phyloP scores from a whole-genome alignment of 805 yeast genomes.

The Suhomyces emberorum region DNA sequence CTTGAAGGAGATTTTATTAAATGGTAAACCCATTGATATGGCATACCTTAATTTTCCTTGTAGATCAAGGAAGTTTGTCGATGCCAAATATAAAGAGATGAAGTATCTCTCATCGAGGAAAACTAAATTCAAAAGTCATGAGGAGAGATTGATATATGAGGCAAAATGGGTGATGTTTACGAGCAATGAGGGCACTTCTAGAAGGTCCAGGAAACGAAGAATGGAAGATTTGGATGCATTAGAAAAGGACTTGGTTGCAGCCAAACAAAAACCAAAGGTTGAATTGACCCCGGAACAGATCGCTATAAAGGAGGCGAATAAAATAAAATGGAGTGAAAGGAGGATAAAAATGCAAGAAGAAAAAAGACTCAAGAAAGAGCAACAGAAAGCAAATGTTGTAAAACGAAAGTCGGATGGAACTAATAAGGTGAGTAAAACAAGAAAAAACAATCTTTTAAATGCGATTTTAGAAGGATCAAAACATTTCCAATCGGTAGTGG shows the following conservation, averaged over 20 bases:
- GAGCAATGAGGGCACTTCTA: slow-evolving; percentile 8
- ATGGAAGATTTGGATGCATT: slow-evolving; percentile 1
- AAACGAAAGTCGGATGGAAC: neutral
- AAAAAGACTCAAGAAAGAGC: slow-evolving; percentile 4
- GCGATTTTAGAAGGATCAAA: slow-evolving; percentile 23
- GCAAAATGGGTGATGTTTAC: slow-evolving; percentile 36
- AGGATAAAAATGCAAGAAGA: slow-evolving; percentile 3
- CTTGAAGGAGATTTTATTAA: slow-evolving; percentile 15
- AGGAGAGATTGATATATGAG: slow-evolving; percentile 36
- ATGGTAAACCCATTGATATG: slow-evolving; percentile 11
- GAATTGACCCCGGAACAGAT: slow-evolving; percentile 15
- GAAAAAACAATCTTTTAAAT: neutral
- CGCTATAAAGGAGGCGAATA: slow-evolving; percentile 7
- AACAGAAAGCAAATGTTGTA: neutral
- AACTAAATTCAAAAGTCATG: slow-evolving; percentile 23
- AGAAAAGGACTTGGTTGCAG: slow-evolving; percentile 9
- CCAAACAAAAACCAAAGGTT: slow-evolving; percentile 4
- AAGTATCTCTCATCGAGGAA: slow-evolving; percentile 25
- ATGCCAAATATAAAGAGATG: slow-evolving; percentile 19
- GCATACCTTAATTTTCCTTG: slow-evolving; percentile 21
- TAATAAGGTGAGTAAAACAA: neutral
- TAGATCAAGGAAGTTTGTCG: slow-evolving; percentile 20
- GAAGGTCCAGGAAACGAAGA: slow-evolving; percentile 15
- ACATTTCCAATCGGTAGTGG: slow-evolving; percentile 41
- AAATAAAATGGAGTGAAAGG: slow-evolving; percentile 5